Base-by-base conservation (phyloP, 768 basidiomycete genomes). In the Tulasnella sp. region DNA sequence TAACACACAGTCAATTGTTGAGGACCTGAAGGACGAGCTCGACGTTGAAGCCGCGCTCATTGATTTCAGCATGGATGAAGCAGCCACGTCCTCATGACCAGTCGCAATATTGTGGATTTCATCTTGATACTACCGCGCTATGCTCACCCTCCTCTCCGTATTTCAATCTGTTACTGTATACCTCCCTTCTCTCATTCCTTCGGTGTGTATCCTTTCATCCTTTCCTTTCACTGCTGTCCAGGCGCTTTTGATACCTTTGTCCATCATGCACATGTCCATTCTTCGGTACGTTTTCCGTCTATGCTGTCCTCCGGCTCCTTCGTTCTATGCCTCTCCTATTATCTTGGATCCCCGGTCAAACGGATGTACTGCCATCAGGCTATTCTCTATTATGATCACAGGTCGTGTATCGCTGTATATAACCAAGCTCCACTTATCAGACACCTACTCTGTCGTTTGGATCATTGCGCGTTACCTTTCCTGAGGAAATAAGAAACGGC, bases 21-120 rank as follows among this genome's bases (percentile, higher is more conserved):
- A 74, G 22, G 72, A 40, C n/a, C 22, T 74, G 72, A 74, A 16
- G 37, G 72, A 74, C 22, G 72, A 74, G 42, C 72, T 40, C 40
- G 72, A 74, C 40, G 72, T 74, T 9, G 72, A 74, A 74, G 54
- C 54, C 24, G n/a, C 54, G 24, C 54, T 54, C 54, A 54, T 54
- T 22, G 54, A 54, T 54, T 54, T 54, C 54, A n/a, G 54, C n/a
- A 54, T 54, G 54, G 54, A 54, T 8, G 54, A 54, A 14, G 11
- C 46, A 46, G 16, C 54, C 8, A 8, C 54, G 22, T 54, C 54
- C 7, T 54, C 54, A 54, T 54, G 54, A 54, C 54, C 54, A 54
- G 54, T 54, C n/a, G 24, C 24, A 54, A 54, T 54, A 22, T 54
- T 54, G 54, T 54, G 54, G 54, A 54, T 54, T 54, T 54, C 54